Evolutionary conservation across 1,284 basidiomycete species (phyloP).

Genomic region (Moesziomyces parantarcticus): DNA sequence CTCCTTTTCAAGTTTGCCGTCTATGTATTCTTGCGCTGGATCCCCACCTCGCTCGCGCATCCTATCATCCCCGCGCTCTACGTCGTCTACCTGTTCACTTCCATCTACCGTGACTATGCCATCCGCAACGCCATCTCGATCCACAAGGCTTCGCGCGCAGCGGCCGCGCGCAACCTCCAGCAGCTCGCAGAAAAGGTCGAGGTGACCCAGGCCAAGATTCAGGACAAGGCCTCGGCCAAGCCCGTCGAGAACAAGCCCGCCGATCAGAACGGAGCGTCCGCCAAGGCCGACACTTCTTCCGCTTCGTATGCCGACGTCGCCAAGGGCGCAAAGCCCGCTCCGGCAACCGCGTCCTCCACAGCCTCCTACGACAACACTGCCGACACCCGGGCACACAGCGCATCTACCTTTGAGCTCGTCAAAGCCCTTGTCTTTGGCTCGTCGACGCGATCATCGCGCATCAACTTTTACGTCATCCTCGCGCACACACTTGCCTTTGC

Average conservation of each 20-base stretch:
- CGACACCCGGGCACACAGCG: conserved; percentile 12
- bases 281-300: conserved; percentile 14
- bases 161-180: conserved; percentile 40
- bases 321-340: conserved; percentile 22
- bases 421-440: conserved; percentile 48
- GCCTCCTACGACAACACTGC: background rate
- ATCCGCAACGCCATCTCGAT: conserved; percentile 36
- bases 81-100: conserved; percentile 44
- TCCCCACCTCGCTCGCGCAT: conserved; percentile 48
- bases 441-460: conserved; percentile 49
- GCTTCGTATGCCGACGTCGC: conserved; percentile 36
- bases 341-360: background rate
- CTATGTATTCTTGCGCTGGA: conserved; percentile 61
- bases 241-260: conserved; percentile 32
- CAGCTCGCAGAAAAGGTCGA: conserved; percentile 46
- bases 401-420: conserved; percentile 29
- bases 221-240: conserved; percentile 29
- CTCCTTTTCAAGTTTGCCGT: conserved; percentile 56
- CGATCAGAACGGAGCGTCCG: conserved; percentile 14
- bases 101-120: conserved; percentile 41
- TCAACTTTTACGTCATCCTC: conserved; percentile 51
- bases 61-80: conserved; percentile 53
- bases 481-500: conserved; percentile 57
- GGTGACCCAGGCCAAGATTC: conserved; percentile 34
- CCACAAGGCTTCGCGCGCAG: conserved; percentile 14